Conservation (phyloP, 148 eudicot genomes). For the Fallopia convolvulus region DNA sequence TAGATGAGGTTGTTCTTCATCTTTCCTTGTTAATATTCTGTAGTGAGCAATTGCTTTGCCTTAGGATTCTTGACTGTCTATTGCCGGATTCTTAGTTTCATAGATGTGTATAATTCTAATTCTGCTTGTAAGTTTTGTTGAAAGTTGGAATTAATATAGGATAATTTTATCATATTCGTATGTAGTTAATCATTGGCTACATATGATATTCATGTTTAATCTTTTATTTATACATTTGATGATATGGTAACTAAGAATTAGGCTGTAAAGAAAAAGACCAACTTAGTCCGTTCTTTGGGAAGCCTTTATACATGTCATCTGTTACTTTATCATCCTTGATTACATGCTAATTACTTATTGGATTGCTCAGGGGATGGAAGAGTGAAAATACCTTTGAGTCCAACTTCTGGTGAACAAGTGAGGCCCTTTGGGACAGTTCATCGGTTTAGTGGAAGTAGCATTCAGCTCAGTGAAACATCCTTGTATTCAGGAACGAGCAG, state of each 20-base stretch:
- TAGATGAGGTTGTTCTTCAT: neutral
- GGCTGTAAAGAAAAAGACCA: neutral
- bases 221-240: neutral
- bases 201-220: neutral
- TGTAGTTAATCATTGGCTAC: neutral
- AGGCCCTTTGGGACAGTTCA: constrained; percentile 46
- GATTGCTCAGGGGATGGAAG: constrained; percentile 61
- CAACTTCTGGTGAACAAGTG: constrained; percentile 53
- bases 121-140: neutral
- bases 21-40: neutral
- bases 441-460: constrained; percentile 42
- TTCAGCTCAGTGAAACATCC: constrained; percentile 67
- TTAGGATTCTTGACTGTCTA: neutral
- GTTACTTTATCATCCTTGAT: neutral
- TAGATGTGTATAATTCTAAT: neutral
- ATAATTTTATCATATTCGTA: neutral
- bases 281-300: neutral
- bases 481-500: constrained; percentile 51
- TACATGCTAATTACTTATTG: neutral
- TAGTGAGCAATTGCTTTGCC: neutral
- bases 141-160: neutral
- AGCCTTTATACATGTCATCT: neutral
- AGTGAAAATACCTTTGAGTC: constrained; percentile 84
- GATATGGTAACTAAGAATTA: neutral
- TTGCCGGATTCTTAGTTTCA: neutral